Evolutionary conservation across 2,329 filamentous ascomycete species (phyloP), one percentile per base, ranked within the genome.

Genomic region (Epichloe glyceriae): DNA sequence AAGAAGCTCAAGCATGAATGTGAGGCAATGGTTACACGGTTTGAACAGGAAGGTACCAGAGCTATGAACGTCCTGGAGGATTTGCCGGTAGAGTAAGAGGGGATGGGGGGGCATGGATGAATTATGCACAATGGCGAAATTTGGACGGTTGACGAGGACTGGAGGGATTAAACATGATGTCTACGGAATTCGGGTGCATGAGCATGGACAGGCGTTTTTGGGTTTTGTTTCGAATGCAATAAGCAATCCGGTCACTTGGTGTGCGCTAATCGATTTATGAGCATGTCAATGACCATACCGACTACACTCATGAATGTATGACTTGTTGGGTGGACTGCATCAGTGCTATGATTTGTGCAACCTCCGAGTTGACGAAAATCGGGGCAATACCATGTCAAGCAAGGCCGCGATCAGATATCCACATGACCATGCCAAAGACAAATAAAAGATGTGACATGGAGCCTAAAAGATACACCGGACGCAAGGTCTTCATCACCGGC

Each of bases 61-160:
- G 93, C 90, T 0, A 82, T 96, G 77, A 76, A 75, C 46, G 78
- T 80, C 5, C 69, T 98, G 50, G 88, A 93, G 66, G 85, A 83
- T 1, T 71, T 95, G 53, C 73, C 85, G 48, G 71, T 73, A 1
- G 76, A 78, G 47, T 73, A 55, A 62, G 48, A 17, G 43, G 17
- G 19, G 15, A 11, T 1, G 34, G 11, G 20, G 33, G 4, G 17
- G 37, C 42, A n/a, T 40, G 48, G 19, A 14, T 49, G 41, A 42
- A 20, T 42, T 15, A 42, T 42, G 19, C 26, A 19, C 34, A 45
- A 10, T 14, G 19, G 7, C 14, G 20, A 22, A 20, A 33, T 22
- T 15, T 37, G 47, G 47, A 43, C 17, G 11, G 17, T 6, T 38
- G n/a, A 38, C 12, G 17, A 34, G 30, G n/a, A 3, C 15, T 7